phyloP scores from a whole-genome alignment of 2,329 filamentous ascomycete species.

The Hypoxylon sp. region DNA sequence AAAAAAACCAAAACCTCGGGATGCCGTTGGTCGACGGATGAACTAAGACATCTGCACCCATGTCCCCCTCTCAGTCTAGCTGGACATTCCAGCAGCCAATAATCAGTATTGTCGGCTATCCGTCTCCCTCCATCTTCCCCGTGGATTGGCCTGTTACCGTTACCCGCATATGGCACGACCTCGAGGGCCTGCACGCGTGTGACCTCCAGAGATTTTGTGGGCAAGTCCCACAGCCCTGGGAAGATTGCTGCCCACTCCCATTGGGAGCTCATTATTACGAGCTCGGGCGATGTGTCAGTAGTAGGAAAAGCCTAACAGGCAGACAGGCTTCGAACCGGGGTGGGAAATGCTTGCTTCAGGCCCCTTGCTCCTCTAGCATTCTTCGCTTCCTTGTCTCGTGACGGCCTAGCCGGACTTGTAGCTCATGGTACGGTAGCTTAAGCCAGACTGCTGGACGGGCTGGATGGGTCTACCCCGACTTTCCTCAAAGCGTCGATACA shows the following conservation, averaged over 20 bases:
- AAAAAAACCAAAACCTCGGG: slow-evolving; percentile 24
- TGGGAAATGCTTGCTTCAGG: slow-evolving; percentile 5
- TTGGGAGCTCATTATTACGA: slow-evolving; percentile 26
- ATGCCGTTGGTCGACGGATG: slow-evolving; percentile 25
- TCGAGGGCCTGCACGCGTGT: slow-evolving; percentile 30
- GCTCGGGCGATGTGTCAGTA: slow-evolving; percentile 20
- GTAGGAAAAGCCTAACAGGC: slow-evolving; percentile 4
- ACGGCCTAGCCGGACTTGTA: slow-evolving; percentile 12
- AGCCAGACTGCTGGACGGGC: background rate
- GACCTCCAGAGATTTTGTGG: slow-evolving; percentile 34
- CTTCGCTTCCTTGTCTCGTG: slow-evolving; percentile 28
- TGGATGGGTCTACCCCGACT: slow-evolving; percentile 13
- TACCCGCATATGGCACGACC: slow-evolving; percentile 34
- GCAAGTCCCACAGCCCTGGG: slow-evolving; percentile 28
- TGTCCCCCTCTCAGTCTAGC: slow-evolving; percentile 14
- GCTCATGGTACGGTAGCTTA: slow-evolving; percentile 7
- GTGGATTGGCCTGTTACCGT: slow-evolving; percentile 29
- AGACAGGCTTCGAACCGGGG: slow-evolving; percentile 19
- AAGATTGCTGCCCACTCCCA: slow-evolving; percentile 17
- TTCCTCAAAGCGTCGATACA: slow-evolving; percentile 29
- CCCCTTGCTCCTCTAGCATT: slow-evolving; percentile 19
- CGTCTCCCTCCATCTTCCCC: no score
- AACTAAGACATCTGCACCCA: slow-evolving; percentile 31
- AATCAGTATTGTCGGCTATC: slow-evolving; percentile 5
- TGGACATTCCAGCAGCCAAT: slow-evolving; percentile 33